These are phyloP conservation scores for Ramaria sp. DNA, from an alignment of 768 basidiomycete species.

Conservation along the genomic window DNA sequence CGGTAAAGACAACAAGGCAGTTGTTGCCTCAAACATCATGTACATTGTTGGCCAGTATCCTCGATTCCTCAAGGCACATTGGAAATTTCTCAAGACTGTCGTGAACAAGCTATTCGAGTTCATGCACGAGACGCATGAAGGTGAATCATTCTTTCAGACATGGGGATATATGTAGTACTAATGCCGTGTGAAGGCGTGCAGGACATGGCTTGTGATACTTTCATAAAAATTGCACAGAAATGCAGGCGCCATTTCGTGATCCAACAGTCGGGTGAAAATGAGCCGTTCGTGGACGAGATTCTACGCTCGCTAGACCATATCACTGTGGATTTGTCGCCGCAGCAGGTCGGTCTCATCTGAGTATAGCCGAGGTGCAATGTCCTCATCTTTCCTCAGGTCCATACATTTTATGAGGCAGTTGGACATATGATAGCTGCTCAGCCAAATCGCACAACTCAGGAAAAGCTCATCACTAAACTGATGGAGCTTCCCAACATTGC, in stretches of 20 bases:
- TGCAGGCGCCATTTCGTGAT: conserved; percentile 39
- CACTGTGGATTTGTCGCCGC: conserved; percentile 34
- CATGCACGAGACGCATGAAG: conserved; percentile 45
- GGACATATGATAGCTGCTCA: conserved; percentile 42
- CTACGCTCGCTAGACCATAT: conserved; percentile 35
- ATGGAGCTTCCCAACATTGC: conserved; percentile 40
- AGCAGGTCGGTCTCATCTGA: conserved; percentile 21
- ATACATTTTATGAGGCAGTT: conserved; percentile 42
- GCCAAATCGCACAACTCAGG: conserved; percentile 37
- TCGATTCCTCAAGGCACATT: conserved; percentile 41
- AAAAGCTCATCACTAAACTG: conserved; percentile 34
- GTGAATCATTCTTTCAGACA: conserved; percentile 13
- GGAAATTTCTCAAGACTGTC: conserved; percentile 48
- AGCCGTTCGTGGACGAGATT: conserved; percentile 44
- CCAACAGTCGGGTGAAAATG: conserved; percentile 39
- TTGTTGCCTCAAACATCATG: conserved; percentile 26
- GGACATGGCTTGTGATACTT: conserved; percentile 46
- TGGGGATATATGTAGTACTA: background rate
- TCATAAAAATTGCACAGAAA: conserved; percentile 45
- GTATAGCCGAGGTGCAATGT: conserved; percentile 9
- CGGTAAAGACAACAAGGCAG: conserved; percentile 45
- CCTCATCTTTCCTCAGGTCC: conserved; percentile 19
- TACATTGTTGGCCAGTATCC: conserved; percentile 46
- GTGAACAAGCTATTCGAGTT: conserved; percentile 47
- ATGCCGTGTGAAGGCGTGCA: conserved; percentile 27